Base-by-base conservation (phyloP, 83 land plant genomes). In the Picea abies region DNA sequence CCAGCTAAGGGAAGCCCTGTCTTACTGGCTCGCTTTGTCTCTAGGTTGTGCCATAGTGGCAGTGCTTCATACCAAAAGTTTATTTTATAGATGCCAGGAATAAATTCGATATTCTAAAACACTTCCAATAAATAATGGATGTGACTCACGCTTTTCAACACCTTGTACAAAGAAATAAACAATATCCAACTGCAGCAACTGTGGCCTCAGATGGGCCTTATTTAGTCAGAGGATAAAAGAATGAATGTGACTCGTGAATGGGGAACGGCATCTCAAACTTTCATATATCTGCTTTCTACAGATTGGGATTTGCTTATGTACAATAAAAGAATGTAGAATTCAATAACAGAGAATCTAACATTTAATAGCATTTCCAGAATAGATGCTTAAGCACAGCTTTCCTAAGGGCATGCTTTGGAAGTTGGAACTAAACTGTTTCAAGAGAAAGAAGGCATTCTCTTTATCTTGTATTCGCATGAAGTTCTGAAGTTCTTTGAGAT, bases 301-400 rank as follows among this genome's bases (percentile, higher is more conserved):
- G 62, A 26, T 60, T 78, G 80, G 17, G 63, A 25, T 25, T 32
- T 23, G 35, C 58, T 78, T 65, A 65, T 78, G 63, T 78, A 78
- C 80, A 78, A 56, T 32, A 78, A 78, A 78, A 78, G 80, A 78
- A 78, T 78, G 80, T 78, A 73, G 49, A 44, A 20, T 73, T 41
- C 56, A 39, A 73, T 52, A 73, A 52, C 77, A 20, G n/a, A 44
- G 80, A 78, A 58, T 39, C 60, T 47, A 60, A 29, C 20, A 78
- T 52, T 60, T 26, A 56, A 78, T 60, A 78, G 29, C 25, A 25
- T 78, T 60, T 56, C 58, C 61, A 78, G 23, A 25, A 78, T 56
- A 78, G 63, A 58, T 26, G 6, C 80, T 56, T 26, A 14, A 78
- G 23, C 47, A 56, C 62, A 58, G 79, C 60, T 56, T 77, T 76